These are phyloP conservation scores for Alternaria infectoria DNA, from an alignment of 2,329 filamentous ascomycete species.

Conservation along the genomic window DNA sequence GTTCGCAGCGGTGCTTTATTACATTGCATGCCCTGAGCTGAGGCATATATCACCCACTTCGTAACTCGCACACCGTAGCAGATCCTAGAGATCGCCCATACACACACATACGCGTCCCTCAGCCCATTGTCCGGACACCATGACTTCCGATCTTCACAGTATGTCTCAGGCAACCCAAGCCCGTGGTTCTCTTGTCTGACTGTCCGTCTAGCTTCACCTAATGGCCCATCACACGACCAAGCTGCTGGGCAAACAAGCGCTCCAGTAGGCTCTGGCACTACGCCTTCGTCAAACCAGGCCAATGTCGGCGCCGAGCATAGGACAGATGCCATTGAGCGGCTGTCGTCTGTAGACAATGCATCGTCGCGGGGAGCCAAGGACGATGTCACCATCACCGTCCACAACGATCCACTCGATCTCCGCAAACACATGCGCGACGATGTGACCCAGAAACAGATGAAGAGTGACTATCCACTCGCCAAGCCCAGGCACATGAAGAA, in stretches of 20 bases:
- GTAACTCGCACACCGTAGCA: constrained; percentile 28
- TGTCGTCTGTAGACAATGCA: constrained; percentile 26
- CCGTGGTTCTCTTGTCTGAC: constrained; percentile 30
- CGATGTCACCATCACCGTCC: constrained; percentile 21
- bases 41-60: constrained; percentile 25
- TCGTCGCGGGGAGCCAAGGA: constrained; percentile 32
- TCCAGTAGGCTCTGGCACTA: constrained; percentile 29
- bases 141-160: constrained; percentile 43
- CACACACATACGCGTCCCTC: constrained; percentile 16
- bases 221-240: constrained; percentile 34
- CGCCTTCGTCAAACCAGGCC: constrained; percentile 32
- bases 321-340: constrained; percentile 33
- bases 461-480: constrained; percentile 30
- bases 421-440: constrained; percentile 42
- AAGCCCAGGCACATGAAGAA: constrained; percentile 30
- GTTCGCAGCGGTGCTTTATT: constrained; percentile 41
- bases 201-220: constrained; percentile 33
- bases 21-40: constrained; percentile 34
- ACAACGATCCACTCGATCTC: constrained; percentile 48
- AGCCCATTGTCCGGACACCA: constrained; percentile 30
- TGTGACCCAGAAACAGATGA: constrained; percentile 55
- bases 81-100: constrained; percentile 25
- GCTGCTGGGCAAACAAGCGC: constrained; percentile 35
- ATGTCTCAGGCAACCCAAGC: constrained; percentile 28
- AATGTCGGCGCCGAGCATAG: constrained; percentile 23